Conservation (phyloP, 176 grass and related monocot genomes). For the Avena atlantica region DNA sequence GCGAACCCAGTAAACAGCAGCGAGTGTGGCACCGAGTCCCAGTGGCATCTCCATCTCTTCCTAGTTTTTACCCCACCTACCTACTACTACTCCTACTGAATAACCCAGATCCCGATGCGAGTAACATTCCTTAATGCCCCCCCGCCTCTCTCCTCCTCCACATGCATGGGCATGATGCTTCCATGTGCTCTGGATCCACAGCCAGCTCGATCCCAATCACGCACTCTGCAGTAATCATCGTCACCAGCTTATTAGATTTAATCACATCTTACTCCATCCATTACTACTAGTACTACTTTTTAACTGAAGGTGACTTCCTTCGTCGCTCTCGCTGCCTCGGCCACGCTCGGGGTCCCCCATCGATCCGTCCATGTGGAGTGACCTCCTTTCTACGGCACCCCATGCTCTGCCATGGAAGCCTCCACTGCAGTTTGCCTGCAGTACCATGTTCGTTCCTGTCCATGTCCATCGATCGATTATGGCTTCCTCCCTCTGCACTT, state of each 20-base stretch:
- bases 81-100: not conserved
- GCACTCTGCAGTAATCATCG: not conserved
- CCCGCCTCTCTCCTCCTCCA: constrained; percentile 18
- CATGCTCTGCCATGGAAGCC: constrained; percentile 48
- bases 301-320: not conserved
- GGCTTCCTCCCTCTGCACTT: not conserved
- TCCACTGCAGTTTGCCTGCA: constrained; percentile 54
- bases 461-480: not conserved
- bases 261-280: too few species aligned
- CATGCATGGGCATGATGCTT: constrained; percentile 46
- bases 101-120: constrained; percentile 68
- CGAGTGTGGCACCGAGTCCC: constrained; percentile 37
- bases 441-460: not conserved
- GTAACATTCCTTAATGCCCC: constrained; percentile 67
- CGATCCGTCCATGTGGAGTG: not conserved
- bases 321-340: not conserved
- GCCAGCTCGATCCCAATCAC: constrained; percentile 32
- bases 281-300: not conserved
- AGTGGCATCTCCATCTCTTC: not conserved
- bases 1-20: constrained; percentile 46
- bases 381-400: constrained; percentile 69
- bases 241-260: too few species aligned
- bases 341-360: constrained; percentile 10
- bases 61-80: constrained; percentile 50
- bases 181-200: constrained; percentile 61